Percentiles rank a stretch among this genome's conserved stretches.
Conservation (phyloP, 2,329 filamentous ascomycete species). For the Chlorencoelia australis region DNA sequence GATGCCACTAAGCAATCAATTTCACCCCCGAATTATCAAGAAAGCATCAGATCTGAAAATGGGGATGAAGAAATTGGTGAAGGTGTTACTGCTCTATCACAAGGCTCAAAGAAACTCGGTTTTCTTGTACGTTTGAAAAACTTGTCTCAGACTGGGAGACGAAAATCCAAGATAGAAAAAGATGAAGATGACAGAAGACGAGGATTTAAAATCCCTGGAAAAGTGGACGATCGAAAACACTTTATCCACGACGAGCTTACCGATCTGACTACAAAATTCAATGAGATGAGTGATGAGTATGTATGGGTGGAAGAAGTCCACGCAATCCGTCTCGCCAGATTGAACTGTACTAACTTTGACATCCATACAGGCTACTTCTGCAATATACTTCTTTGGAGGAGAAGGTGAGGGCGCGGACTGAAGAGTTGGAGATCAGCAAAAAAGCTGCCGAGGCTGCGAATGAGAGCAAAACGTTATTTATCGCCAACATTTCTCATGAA, state of each 20-base stretch:
- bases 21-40: slow-evolving; percentile 24
- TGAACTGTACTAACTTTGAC: background rate
- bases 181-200: slow-evolving; percentile 30
- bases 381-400: slow-evolving; percentile 80
- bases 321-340: no score
- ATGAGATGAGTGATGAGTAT: slow-evolving; percentile 10
- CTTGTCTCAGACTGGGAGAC: slow-evolving; percentile 16
- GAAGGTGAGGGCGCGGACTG: slow-evolving; percentile 72
- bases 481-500: slow-evolving; percentile 71
- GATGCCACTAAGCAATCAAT: slow-evolving; percentile 26
- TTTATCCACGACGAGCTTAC: slow-evolving; percentile 75
- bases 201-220: slow-evolving; percentile 73
- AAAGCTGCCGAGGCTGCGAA: slow-evolving; percentile 91
- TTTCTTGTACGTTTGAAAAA: slow-evolving; percentile 21
- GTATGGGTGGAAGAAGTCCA: no score
- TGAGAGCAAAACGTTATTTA: slow-evolving; percentile 94
- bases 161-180: slow-evolving; percentile 28
- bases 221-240: slow-evolving; percentile 67
- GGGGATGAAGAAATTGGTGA: slow-evolving; percentile 17
- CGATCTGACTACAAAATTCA: slow-evolving; percentile 36
- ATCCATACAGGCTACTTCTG: slow-evolving; percentile 59
- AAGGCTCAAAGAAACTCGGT: slow-evolving; percentile 25
- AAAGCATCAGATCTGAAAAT: slow-evolving; percentile 22
- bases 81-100: slow-evolving; percentile 15
- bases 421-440: slow-evolving; percentile 79